Base-by-base conservation (phyloP, 208 protist genomes). In the Borovskyia barvae region DNA sequence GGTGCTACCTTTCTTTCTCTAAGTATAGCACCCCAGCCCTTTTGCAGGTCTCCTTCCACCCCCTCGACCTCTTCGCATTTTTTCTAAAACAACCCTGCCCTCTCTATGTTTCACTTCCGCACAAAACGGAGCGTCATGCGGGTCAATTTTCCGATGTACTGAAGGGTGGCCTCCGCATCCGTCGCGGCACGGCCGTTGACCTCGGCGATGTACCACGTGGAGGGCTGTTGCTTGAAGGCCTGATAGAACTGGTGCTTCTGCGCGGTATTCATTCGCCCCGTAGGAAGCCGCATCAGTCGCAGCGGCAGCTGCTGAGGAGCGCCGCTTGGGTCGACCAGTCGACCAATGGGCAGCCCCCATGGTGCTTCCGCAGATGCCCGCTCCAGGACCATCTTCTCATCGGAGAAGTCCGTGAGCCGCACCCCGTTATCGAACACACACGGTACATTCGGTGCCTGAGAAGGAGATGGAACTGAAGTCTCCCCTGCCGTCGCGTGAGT, bases 341-440 rank as follows among this genome's bases (percentile, higher is more conserved):
- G 66, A 15, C 66, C 63, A 17, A 87, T 52, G 29, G 58, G 32
- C 30, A 92, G 43, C 24, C 77, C 77, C 81, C 84, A 92, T 48
- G 76, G 68, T 12, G 36, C 51, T 15, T 70, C 51, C 14, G 54
- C 58, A 5, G 77, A 79, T 0, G 75, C 51, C 5, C 84, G 80
- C 45, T 73, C 59, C 36, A 85, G 69, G 15, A 77, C 50, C 69
- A 92, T 87, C 63, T 83, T 73, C n/a, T 51, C 35, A 7, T 67
- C 48, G 7, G 57, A 76, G 5, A 83, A 54, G 43, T 48, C 32
- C 5, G 77, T 54, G 22, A 92, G 70, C 20, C 53, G 60, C 19
- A 87, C 80, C 22, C 61, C 36, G 51, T 92, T 78, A 24, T 73
- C 63, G n/a, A 92, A 77, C 4, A 68, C 53, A 47, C 74, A 78